Evolutionary conservation across 805 yeast genomes (phyloP), one percentile per base, ranked within the genome.

Genomic region (Candida krabiensis): DNA sequence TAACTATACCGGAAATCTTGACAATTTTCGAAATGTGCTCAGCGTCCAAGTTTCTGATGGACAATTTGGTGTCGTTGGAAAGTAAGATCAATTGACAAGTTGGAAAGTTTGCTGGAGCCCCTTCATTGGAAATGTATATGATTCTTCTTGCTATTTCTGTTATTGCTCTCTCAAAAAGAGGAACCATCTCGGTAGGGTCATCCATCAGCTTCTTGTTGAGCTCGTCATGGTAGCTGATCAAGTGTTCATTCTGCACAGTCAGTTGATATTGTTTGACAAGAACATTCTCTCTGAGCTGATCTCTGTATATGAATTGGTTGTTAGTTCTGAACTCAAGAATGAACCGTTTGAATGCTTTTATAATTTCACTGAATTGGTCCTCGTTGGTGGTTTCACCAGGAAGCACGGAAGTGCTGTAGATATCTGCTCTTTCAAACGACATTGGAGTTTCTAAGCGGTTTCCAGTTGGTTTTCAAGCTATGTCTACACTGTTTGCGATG

Each of bases 1-100:
- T 91, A 51, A 93, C 76, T 53, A 93, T 93, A 21, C 99, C 99
- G 15, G 96, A 86, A 30, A 93, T 78, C 39, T 96, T 73, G 24
- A 93, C 91, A 38, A 93, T 83, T 60, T 88, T 86, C 18, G 96
- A 80, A 44, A 93, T 89, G 58, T 87, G 87, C 33, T 83, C 86
- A 2, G 96, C 83, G 58, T 85, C 91, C 41, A 93, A 70, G 40
- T 87, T 80, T 59, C 99, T 77, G 41, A 93, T 79, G 1, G 91
- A 72, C 3, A 83, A 72, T 41, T 79, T 77, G 41, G 79, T 77
- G 12, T 95, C 83, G 38, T 80, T 79, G 9, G 95, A 83, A 45
- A 73, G 74, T 38, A 91, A 66, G 35, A 88, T 79, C 52, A 91
- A 66, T 66, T 93, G 98, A 57, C 95, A 89, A 14, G 70, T 73